Evolutionary conservation across 1,284 basidiomycete species (phyloP).

Genomic region (Fomitopsis schrenkii): DNA sequence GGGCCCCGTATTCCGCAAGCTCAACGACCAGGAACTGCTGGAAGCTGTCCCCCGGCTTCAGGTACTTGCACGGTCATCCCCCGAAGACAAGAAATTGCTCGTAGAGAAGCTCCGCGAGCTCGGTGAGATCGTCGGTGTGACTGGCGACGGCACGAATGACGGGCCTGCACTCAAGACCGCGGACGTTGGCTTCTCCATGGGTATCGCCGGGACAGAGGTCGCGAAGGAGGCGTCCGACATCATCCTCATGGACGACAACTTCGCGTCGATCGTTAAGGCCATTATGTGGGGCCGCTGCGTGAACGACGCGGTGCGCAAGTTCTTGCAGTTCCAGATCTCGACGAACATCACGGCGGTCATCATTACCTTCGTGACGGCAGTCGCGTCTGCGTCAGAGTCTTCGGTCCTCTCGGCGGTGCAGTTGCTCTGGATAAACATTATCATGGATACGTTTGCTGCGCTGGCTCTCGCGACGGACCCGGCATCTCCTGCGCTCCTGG

Average conservation of each 20-base stretch:
- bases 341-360: conserved; percentile 95
- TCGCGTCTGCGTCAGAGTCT: conserved; percentile 73
- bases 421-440: conserved; percentile 95
- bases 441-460: conserved; percentile 98
- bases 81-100: conserved; percentile 93
- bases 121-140: conserved; percentile 95
- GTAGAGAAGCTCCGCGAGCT: conserved; percentile 86
- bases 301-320: conserved; percentile 96
- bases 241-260: conserved; percentile 98
- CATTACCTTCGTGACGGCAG: conserved; percentile 90
- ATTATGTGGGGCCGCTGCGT: conserved; percentile 99
- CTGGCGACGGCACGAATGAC: conserved; percentile 98
- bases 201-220: conserved; percentile 97
- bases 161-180: conserved; percentile 95
- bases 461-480: conserved; percentile 96
- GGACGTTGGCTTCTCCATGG: conserved; percentile 96
- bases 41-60: conserved; percentile 70
- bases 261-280: conserved; percentile 92
- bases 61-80: conserved; percentile 92
- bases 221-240: conserved; percentile 99
- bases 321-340: conserved; percentile 97
- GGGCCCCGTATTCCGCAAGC: conserved; percentile 74
- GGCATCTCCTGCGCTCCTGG: conserved; percentile 75
- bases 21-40: conserved; percentile 51
- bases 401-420: conserved; percentile 94